Base-by-base conservation (phyloP, 1,284 basidiomycete species). In the Sphaerobolus stellatus region DNA sequence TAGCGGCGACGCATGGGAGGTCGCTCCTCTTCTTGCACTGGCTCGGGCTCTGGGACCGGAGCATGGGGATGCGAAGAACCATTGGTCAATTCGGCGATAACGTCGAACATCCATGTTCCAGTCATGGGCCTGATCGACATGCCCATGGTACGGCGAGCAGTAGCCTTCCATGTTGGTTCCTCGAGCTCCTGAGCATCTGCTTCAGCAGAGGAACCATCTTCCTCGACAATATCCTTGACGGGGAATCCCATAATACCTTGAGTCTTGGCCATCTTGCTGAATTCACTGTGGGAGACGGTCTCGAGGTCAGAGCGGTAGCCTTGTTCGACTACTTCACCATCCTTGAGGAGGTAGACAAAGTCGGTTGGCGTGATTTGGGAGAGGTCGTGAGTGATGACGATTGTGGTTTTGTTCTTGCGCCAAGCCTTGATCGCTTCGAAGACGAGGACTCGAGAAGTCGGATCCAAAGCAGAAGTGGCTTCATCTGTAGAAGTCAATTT, bases 351-450 rank as follows among this genome's bases (percentile, higher is more conserved):
- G 68, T 98, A 98, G 14, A 96, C 89, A 62, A 96, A 98, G 69
- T 98, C 95, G 16, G 77, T 71, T 0, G 75, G 52, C 4, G 75
- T 74, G 61, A 99, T 91, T 64, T 94, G 91, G 0, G 88, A 87
- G 11, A 98, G 82, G 64, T 98, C 95, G 69, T 98, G 96, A 0
- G 95, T 98, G 71, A 98, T 97, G 57, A 98, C 88, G 65, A 99
- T 88, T 1, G 96, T 99, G 0, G 95, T 97, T 65, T 83, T 86
- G 70, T 90, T 88, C 24, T 69, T 71, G 20, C 94, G 79, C 91
- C 93, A 95, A 18, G 72, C 71, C 66, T 90, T 90, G 71, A 98
- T 81, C 0, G 93, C 92, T 59, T 92, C 88, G 60, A 93, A 93
- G 8, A 98, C 93, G 38, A 94, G 80, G 33, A 93, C 77, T 22